Percentiles rank a stretch among this genome's conserved stretches.
phyloP scores from a whole-genome alignment of 1,284 basidiomycete genomes.

The Cutaneotrichosporon sp. region DNA sequence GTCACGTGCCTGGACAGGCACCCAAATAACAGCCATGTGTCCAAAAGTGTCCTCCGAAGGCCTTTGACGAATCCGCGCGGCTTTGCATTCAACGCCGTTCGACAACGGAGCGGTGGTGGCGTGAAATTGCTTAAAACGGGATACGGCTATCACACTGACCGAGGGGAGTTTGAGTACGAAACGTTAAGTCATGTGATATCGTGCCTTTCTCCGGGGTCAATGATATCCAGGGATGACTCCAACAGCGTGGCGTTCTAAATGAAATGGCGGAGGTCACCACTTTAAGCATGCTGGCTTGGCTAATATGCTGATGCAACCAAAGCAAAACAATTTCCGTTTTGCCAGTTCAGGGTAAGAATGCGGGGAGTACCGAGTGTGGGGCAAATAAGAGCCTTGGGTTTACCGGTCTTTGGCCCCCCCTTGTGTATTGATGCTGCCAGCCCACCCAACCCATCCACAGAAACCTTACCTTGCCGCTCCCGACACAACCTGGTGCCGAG shows the following conservation, averaged over 20 bases:
- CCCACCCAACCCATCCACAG: too few species aligned
- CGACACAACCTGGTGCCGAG: too few species aligned
- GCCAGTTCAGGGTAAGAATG: too few species aligned
- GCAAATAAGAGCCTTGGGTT: too few species aligned
- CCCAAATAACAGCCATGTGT: neutral
- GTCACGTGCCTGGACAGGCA: neutral
- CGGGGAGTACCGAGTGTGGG: too few species aligned
- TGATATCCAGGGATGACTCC: neutral
- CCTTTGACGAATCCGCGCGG: neutral
- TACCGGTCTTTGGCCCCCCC: too few species aligned
- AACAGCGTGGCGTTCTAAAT: too few species aligned
- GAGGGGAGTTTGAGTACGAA: neutral
- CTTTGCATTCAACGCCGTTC: neutral
- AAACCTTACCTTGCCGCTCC: too few species aligned
- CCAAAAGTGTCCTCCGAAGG: neutral
- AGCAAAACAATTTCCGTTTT: too few species aligned
- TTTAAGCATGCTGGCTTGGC: too few species aligned
- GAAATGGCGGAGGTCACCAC: too few species aligned
- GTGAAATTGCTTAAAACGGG: neutral
- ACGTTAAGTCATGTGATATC: neutral
- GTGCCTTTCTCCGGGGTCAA: neutral
- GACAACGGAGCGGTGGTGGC: neutral
- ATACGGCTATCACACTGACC: neutral
- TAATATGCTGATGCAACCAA: too few species aligned
- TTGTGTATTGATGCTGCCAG: neutral